Conservation (phyloP, 2,329 filamentous ascomycete species). For the Penicillium sp. region DNA sequence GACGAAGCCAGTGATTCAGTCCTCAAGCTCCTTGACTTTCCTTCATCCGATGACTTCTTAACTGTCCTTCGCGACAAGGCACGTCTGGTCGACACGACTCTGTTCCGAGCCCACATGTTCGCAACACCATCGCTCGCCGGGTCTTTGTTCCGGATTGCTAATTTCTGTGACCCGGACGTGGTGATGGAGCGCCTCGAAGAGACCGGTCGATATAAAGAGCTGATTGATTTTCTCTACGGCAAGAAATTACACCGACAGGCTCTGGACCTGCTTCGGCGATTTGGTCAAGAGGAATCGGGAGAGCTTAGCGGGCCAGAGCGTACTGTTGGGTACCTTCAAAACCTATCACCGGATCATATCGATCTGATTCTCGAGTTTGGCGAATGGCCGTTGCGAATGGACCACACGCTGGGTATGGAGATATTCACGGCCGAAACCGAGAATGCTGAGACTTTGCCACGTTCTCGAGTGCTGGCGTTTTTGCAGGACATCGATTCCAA, state of each 20-base stretch:
- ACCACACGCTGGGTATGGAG: conserved; percentile 77
- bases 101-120: conserved; percentile 95
- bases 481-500: conserved; percentile 61
- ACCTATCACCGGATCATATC: conserved; percentile 76
- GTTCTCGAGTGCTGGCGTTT: conserved; percentile 68
- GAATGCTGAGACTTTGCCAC: conserved; percentile 83
- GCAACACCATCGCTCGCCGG: conserved; percentile 77
- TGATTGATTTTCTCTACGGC: conserved; percentile 96
- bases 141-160: conserved; percentile 87
- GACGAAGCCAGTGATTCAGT: conserved; percentile 44
- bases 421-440: conserved; percentile 89
- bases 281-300: conserved; percentile 56
- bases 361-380: conserved; percentile 88
- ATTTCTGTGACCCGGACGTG: conserved; percentile 93
- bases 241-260: conserved; percentile 89
- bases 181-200: conserved; percentile 90
- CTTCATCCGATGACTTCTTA: conserved; percentile 59
- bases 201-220: conserved; percentile 79
- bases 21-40: conserved; percentile 42
- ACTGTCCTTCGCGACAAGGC: conserved; percentile 69
- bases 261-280: conserved; percentile 71
- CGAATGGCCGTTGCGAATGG: conserved; percentile 72
- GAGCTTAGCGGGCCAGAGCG: conserved; percentile 72
- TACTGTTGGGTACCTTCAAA: conserved; percentile 86
- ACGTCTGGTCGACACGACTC: conserved; percentile 80